Evolutionary conservation across 257 asterid genomes (phyloP), one percentile per base, ranked within the genome.

Genomic region (Penstemon barbatus): DNA sequence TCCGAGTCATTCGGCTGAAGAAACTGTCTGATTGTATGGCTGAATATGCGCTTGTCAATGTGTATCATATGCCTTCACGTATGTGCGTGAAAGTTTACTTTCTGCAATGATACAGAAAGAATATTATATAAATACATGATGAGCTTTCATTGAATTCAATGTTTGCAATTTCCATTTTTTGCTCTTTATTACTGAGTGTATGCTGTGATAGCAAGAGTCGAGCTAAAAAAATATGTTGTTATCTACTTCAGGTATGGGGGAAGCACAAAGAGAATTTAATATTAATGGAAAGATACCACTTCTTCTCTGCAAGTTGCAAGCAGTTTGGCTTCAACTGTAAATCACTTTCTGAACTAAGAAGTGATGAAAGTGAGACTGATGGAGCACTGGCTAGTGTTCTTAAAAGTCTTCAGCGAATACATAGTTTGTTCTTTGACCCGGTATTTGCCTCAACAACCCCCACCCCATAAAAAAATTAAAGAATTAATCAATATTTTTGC

Each of bases 271-370:
- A 88, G 6, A 93, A 93, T 67, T 64, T 93, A 63, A 90, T 93
- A 80, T 62, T 87, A 73, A 88, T 93, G 95, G 99, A 90, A 54
- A 80, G 97, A 67, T 92, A 92, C 69, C 96, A 85, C 77, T 92
- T 83, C 75, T 92, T 92, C 68, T 88, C 92, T 67, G 90, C 99
- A 42, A 93, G 97, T 75, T 83, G 93, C 79, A 86, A 83, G 78
- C 86, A 88, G 57, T 93, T 90, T 64, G 95, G 97, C 56, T 76
- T 80, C 66, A 69, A 69, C 64, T 76, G 84, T 46, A 82, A 87
- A 69, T 87, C 99, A 10, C 96, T 85, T 60, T 84, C 96, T 33
- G 88, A 85, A 68, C 72, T 45, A 41, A 75, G 53, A 73, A 82
- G 76, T 69, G 99, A 93, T 74, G 97, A 93, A 84, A 93, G 89